These are phyloP conservation scores for Phialophora macrospora DNA, from an alignment of 2,329 filamentous ascomycete species.

Conservation along the genomic window DNA sequence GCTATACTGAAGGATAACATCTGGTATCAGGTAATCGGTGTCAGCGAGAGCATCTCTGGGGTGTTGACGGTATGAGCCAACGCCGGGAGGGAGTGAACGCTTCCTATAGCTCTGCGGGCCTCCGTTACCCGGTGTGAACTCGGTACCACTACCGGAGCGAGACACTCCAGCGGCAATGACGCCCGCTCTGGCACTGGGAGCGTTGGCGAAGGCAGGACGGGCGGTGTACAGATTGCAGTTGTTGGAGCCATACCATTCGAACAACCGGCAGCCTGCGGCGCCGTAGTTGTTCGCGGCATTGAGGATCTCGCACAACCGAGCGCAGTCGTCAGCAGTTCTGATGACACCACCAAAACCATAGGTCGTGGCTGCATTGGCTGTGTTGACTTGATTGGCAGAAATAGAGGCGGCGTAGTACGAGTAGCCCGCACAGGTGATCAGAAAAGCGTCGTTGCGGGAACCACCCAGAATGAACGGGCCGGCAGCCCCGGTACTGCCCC, in stretches of 20 bases:
- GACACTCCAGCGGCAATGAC: slow-evolving; percentile 21
- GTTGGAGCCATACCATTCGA: not conserved
- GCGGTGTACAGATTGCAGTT: slow-evolving; percentile 1
- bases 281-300: not conserved
- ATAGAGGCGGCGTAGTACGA: slow-evolving; percentile 12
- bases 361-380: slow-evolving; percentile 2
- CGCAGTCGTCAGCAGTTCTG: slow-evolving; percentile 25
- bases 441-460: slow-evolving; percentile 11
- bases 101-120: slow-evolving; percentile 17
- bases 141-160: not conserved
- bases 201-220: not conserved
- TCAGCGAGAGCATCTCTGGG: slow-evolving; percentile 20
- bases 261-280: not conserved
- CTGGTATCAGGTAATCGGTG: not conserved
- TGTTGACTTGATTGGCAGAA: not conserved
- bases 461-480: slow-evolving; percentile 9
- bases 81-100: slow-evolving; percentile 19
- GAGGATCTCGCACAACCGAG: slow-evolving; percentile 20
- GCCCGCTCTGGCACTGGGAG: not conserved
- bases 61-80: slow-evolving; percentile 7
- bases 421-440: slow-evolving; percentile 19
- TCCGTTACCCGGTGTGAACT: slow-evolving; percentile 7
- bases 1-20: slow-evolving; percentile 18
- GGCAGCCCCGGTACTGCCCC: not conserved
- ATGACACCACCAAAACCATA: not conserved